phyloP scores from a whole-genome alignment of 352 stramenopile genomes.

The Peronosclerospora sorghi region DNA sequence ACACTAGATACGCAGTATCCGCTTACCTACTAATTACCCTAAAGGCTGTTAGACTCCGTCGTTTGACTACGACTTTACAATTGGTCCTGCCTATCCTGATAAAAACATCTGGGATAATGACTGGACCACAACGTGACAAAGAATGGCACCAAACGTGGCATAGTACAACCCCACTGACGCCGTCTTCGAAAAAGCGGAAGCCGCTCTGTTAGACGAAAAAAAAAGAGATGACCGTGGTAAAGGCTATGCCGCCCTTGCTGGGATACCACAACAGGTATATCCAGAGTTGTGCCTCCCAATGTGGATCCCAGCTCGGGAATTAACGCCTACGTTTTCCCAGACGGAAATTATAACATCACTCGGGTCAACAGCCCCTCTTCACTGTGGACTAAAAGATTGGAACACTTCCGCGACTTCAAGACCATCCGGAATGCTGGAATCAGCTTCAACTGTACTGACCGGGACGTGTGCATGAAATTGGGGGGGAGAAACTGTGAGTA shows the following conservation, averaged over 20 bases:
- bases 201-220: background rate
- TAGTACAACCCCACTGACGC: background rate
- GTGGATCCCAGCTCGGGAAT: background rate
- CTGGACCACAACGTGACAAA: background rate
- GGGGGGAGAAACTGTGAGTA: background rate
- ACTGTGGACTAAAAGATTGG: background rate
- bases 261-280: background rate
- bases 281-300: too few relatives aligned
- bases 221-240: background rate
- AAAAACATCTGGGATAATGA: background rate
- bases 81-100: background rate
- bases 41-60: too few relatives aligned
- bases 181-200: background rate
- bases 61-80: too few relatives aligned
- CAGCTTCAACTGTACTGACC: too few relatives aligned
- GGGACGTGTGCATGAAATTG: too few relatives aligned
- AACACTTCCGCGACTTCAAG: too few relatives aligned
- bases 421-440: background rate
- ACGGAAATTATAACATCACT: conserved; percentile 16
- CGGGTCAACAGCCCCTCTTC: conserved; percentile 1
- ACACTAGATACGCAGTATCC: too few relatives aligned
- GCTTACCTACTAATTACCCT: too few relatives aligned
- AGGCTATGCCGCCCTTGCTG: too few relatives aligned
- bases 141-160: background rate
- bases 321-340: background rate